Conservation (phyloP, 1,284 basidiomycete genomes). For the Melampsora americana region DNA sequence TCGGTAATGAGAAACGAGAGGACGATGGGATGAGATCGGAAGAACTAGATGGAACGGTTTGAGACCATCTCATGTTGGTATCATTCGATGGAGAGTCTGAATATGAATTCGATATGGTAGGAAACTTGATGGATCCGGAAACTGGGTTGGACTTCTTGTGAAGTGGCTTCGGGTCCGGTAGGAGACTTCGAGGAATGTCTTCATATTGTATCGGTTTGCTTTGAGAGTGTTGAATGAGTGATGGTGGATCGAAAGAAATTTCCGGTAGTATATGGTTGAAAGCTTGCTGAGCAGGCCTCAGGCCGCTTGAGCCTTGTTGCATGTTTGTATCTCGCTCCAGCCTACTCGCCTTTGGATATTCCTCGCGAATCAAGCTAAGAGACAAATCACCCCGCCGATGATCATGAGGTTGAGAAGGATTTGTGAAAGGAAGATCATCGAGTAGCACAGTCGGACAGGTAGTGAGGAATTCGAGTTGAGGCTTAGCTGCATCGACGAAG, state of each 20-base stretch:
- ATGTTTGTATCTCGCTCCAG: background rate
- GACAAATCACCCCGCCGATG: background rate
- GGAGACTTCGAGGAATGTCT: background rate
- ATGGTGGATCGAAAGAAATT: background rate
- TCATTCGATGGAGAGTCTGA: background rate
- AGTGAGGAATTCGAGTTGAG: constrained; percentile 1
- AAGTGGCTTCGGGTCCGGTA: background rate
- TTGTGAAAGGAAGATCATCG: background rate
- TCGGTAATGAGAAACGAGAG: background rate
- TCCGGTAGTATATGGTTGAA: background rate
- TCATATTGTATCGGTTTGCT: background rate
- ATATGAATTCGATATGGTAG: background rate
- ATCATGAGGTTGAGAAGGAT: constrained; percentile 1
- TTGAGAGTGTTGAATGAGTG: background rate
- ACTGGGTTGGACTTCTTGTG: background rate
- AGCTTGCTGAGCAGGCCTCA: background rate
- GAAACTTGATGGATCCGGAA: background rate
- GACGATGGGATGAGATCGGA: background rate
- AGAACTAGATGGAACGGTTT: background rate
- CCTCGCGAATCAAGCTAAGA: constrained; percentile 6
- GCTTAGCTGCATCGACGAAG: background rate
- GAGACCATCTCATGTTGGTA: background rate
- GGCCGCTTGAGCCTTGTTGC: background rate
- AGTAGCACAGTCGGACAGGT: constrained; percentile 8
- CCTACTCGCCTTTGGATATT: background rate